Evolutionary conservation across 106 monocot species (phyloP).

Genomic region (Ottelia alismoides): DNA sequence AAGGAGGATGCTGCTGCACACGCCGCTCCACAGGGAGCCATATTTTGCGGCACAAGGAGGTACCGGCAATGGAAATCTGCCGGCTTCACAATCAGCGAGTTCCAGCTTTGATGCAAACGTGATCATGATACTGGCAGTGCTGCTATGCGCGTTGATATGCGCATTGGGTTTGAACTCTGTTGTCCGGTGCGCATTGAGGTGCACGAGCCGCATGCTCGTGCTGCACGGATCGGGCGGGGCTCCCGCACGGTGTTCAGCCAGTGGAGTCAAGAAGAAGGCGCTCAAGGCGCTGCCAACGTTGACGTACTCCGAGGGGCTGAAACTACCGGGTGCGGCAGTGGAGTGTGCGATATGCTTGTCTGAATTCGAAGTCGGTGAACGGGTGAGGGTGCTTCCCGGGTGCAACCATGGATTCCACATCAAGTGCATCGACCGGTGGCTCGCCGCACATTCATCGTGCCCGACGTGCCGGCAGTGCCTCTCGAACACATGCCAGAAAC

Average conservation of each 20-base stretch:
- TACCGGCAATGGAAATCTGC: no score
- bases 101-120: constrained; percentile 27
- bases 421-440: constrained; percentile 51
- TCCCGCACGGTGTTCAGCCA: constrained; percentile 18
- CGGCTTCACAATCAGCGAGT: no score
- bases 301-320: constrained; percentile 21
- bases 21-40: no score
- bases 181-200: constrained; percentile 11
- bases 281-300: constrained; percentile 22
- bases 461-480: constrained; percentile 7
- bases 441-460: constrained; percentile 10
- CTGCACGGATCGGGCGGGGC: not conserved
- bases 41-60: no score
- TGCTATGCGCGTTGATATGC: constrained; percentile 38
- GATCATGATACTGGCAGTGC: constrained; percentile 46
- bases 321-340: constrained; percentile 16
- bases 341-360: constrained; percentile 54
- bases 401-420: constrained; percentile 55
- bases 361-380: constrained; percentile 30
- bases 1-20: no score
- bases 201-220: not conserved
- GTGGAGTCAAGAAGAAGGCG: not conserved
- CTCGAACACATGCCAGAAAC: no score
- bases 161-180: constrained; percentile 37
- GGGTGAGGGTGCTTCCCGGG: constrained; percentile 30